Conservation (phyloP, 2,329 filamentous ascomycete species). For the Calonectria hawksworthii region DNA sequence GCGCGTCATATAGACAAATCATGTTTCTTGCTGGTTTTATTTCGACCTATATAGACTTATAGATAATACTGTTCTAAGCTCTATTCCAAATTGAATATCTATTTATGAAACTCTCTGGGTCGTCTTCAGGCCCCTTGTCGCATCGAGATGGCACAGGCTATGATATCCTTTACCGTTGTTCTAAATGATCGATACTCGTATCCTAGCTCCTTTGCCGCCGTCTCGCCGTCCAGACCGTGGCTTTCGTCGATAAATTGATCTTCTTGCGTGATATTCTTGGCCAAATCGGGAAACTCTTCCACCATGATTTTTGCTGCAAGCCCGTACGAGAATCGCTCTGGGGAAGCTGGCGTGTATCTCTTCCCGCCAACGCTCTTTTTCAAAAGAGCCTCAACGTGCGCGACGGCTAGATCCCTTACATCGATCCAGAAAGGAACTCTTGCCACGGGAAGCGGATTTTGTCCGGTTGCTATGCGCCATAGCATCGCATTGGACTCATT, state of each 20-base stretch:
- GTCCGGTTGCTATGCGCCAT: constrained; percentile 56
- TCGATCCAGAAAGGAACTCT: constrained; percentile 61
- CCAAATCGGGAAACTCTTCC: constrained; percentile 55
- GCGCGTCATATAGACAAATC: background rate
- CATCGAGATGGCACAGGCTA: constrained; percentile 26
- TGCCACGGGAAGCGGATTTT: constrained; percentile 51
- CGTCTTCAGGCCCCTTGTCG: background rate
- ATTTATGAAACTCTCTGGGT: background rate
- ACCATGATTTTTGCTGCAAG: constrained; percentile 58
- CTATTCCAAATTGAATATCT: background rate
- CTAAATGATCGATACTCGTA: constrained; percentile 52
- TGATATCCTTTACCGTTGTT: constrained; percentile 53
- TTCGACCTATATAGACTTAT: background rate
- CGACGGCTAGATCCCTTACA: constrained; percentile 60
- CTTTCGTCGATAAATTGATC: constrained; percentile 53
- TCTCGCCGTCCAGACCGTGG: constrained; percentile 59
- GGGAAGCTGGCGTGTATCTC: constrained; percentile 56
- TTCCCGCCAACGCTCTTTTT: constrained; percentile 53
- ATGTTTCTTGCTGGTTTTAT: background rate
- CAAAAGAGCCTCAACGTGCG: constrained; percentile 59
- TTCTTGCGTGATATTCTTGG: constrained; percentile 47
- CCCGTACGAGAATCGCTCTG: constrained; percentile 62
- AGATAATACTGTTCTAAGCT: background rate
- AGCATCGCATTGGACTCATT: constrained; percentile 60
- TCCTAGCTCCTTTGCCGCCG: constrained; percentile 56